Evolutionary conservation across 768 basidiomycete species (phyloP), one percentile per base, ranked within the genome.

Genomic region (Psilocybe cubensis): DNA sequence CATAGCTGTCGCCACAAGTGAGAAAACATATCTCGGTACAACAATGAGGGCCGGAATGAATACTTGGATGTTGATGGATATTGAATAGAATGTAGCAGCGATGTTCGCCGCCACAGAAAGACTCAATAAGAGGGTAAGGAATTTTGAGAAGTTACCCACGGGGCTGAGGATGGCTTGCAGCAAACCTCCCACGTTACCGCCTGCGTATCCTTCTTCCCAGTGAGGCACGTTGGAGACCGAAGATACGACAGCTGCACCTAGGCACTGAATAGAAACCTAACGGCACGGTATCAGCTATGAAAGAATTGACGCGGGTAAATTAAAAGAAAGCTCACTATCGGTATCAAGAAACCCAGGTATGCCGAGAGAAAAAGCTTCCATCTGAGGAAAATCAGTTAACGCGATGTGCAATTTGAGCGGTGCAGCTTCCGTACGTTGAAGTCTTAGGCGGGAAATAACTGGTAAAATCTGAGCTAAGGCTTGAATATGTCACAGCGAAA

Each of bases 91-190:
- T 5, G 91, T 89, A 2, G 87, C 84, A 1, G 91, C 89, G 43
- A 92, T 88, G 72, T 94, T 95, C 2, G 84, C 90, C 1, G 86
- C 85, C 40, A 94, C 90, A 46, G 88, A 91, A 20, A 97, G 75
- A 54, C 89, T 89, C 59, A 96, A 79, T 43, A 96, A 73, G 31
- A 94, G 88, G 0, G 86, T 88, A 41, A 94, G 75, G 75, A 93
- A 89, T 66, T 90, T 89, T 5, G 91, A 87, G 68, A 92, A 92
- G 28, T 81, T 81, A 38, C 85, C 84, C 0, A 79, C 77, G 0
- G 91, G 91, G n/a, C 76, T 76, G 2, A 93, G 79, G 78, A 92
- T 85, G 2, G 88, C 88, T 47, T 80, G 78, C 6, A 94, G 64
- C 6, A 94, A 76, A 1, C 91, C 92, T 24, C 90, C 91, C 23